Evolutionary conservation across 495 filamentous ascomycete species (phyloP), one percentile per base, ranked within the genome.

Genomic region (Cladorrhinum samala): DNA sequence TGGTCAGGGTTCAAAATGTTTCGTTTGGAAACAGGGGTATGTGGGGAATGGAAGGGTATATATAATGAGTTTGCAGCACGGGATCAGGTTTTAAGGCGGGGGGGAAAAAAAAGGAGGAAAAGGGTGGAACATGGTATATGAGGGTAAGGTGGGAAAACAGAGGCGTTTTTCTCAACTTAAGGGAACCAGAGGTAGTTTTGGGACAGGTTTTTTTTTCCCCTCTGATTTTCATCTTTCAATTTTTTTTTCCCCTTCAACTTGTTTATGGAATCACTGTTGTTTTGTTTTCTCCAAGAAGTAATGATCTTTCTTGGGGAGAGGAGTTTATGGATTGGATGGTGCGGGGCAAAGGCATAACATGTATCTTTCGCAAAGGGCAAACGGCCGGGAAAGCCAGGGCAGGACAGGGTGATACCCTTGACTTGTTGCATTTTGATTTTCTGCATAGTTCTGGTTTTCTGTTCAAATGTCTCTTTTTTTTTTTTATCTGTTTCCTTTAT

Each of bases 401-500:
- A 36, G 44, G 52, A 40, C 46, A 55, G 52, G 45, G 52, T 45
- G 52, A 55, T 55, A 55, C 52, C 52, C 52, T 16, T 19, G 20
- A 49, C 46, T 14, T 41, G 39, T 9, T 41, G 5, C 17, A 18
- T 14, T 41, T 18, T 18, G 17, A 41, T 14, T 9, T n/a, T n/a
- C n/a, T n/a, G n/a, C n/a, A 20, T 45, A 13, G 17, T 45, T 8
- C 17, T 19, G 42, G 20, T 19, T 5, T 7, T 9, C 3, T 9
- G 42, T 6, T 45, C 20, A 9, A 41, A 18, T 17, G 39, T 45
- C 17, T 45, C 16, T 45, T 24, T 19, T 24, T 45, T 20, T 19
- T 19, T 21, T 43, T 43, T 43, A 3, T 20, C 16, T 18, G 13
- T 18, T 19, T 18, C 21, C 18, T 43, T 3, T 3, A 17, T 3